Evolutionary conservation across 2,329 filamentous ascomycete species (phyloP), one percentile per base, ranked within the genome.

Genomic region (Xylaria sp.): DNA sequence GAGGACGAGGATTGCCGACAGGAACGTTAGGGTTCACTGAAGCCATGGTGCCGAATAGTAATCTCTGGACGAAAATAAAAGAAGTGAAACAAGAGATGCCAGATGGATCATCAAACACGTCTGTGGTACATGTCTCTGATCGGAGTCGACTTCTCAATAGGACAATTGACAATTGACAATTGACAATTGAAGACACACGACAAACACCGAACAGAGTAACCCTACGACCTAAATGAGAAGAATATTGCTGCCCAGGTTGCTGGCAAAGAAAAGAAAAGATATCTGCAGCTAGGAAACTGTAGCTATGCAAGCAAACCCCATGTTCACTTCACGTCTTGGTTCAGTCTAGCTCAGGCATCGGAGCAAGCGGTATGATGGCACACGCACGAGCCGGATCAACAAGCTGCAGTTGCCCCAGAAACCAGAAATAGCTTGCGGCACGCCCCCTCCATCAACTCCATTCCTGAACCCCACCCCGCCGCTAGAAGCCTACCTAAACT

Each of bases 1-100:
- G 65, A 59, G 51, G 72, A 28, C 67, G 71, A 66, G 70, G 49
- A 42, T 70, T 71, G 58, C 68, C 67, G 6, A 71, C 61, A n/a
- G 72, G 66, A 36, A 68, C 49, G 61, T 71, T 58, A 53, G 65
- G 71, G 57, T 78, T 76, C 57, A 73, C 31, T 1, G 75, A 76
- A 63, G 74, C 74, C 76, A 78, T 78, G 53, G 69, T 57, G 36
- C 36, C 49, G 56, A 60, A 42, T 48, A 58, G 49, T 49, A 59
- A 57, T 23, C 49, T 44, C 28, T 44, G 59, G 49, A 48, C 60
- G 59, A 38, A 31, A 68, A 59, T 58, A 56, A 63, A 72, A 48
- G 67, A 65, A 66, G 59, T 66, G 71, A 73, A 71, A 71, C 72
- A 71, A 70, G 66, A 53, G 33, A 74, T 73, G 70, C 65, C n/a